Percentiles rank a stretch among this genome's conserved stretches.
phyloP scores from a whole-genome alignment of 495 filamentous ascomycete species.

The Hyaloscypha bicolor region DNA sequence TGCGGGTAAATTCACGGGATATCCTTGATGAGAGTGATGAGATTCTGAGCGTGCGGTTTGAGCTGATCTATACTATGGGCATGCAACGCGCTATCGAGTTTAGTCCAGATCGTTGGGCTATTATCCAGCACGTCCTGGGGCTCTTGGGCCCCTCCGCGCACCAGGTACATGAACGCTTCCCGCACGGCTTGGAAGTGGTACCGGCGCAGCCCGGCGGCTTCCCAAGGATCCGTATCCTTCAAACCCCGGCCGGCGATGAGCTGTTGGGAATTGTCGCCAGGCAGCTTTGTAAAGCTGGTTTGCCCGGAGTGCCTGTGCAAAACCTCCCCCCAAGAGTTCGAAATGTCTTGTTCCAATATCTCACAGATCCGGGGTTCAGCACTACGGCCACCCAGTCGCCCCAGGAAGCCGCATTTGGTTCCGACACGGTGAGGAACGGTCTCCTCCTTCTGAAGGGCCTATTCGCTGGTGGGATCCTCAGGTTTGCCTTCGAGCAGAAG shows the following conservation, averaged over 20 bases:
- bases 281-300: conserved; percentile 41
- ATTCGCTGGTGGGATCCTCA: conserved; percentile 56
- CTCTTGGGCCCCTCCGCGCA: conserved; percentile 38
- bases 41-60: conserved; percentile 59
- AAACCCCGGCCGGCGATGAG: conserved; percentile 2
- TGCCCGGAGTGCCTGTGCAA: conserved; percentile 44
- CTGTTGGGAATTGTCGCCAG: conserved; percentile 13
- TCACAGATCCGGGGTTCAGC: conserved; percentile 38
- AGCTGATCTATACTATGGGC: conserved; percentile 72
- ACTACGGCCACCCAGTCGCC: conserved; percentile 39
- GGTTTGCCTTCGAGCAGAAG: conserved; percentile 57
- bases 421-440: conserved; percentile 35
- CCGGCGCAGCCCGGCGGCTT: conserved; percentile 6
- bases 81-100: conserved; percentile 54
- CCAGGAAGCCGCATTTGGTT: conserved; percentile 29
- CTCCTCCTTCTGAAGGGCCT: conserved; percentile 64
- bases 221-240: conserved; percentile 22
- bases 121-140: conserved; percentile 57
- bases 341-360: conserved; percentile 46
- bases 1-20: conserved; percentile 46
- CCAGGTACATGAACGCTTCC: conserved; percentile 3
- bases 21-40: conserved; percentile 72
- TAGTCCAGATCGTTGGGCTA: conserved; percentile 60
- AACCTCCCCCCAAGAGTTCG: conserved; percentile 40
- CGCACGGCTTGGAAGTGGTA: conserved; percentile 21